A percentile compares a stretch with the other conserved stretches of the same genome.
These are phyloP conservation scores for Penicillium sp. DNA, from an alignment of 2,329 filamentous ascomycete genomes.

Conservation along the genomic window DNA sequence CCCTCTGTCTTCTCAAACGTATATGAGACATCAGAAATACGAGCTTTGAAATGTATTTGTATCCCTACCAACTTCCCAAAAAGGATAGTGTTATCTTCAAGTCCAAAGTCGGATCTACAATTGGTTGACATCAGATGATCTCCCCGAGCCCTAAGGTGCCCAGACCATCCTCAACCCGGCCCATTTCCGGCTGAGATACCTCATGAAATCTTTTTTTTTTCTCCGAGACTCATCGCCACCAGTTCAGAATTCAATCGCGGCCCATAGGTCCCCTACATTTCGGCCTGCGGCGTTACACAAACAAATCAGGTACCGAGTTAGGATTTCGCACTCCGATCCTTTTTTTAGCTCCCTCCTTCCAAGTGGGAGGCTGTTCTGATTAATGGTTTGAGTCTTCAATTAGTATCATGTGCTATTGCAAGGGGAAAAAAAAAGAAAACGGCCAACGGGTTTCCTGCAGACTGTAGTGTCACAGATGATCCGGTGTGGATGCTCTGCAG, in stretches of 20 bases:
- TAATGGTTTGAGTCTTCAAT: neutral
- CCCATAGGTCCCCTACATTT: conserved; percentile 11
- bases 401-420: conserved; percentile 8
- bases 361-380: neutral
- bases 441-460: conserved; percentile 13
- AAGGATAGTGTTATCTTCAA: neutral
- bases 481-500: conserved; percentile 6
- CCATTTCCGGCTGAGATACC: neutral
- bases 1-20: conserved; percentile 14
- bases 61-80: neutral
- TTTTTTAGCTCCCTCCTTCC: neutral
- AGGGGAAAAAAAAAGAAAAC: neutral
- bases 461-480: conserved; percentile 14
- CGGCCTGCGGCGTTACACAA: conserved; percentile 19
- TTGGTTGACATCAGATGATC: conserved; percentile 12
- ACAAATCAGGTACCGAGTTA: conserved; percentile 24
- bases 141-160: conserved; percentile 2
- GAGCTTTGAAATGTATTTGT: neutral
- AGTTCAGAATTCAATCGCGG: conserved; percentile 16
- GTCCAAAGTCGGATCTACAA: neutral
- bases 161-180: neutral
- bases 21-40: conserved; percentile 1
- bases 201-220: conserved; percentile 4
- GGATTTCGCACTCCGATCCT: conserved; percentile 1
- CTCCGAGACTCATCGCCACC: conserved; percentile 14